Conservation (phyloP, 371 early-diverging fungal species). For the Mortierella sp. region DNA sequence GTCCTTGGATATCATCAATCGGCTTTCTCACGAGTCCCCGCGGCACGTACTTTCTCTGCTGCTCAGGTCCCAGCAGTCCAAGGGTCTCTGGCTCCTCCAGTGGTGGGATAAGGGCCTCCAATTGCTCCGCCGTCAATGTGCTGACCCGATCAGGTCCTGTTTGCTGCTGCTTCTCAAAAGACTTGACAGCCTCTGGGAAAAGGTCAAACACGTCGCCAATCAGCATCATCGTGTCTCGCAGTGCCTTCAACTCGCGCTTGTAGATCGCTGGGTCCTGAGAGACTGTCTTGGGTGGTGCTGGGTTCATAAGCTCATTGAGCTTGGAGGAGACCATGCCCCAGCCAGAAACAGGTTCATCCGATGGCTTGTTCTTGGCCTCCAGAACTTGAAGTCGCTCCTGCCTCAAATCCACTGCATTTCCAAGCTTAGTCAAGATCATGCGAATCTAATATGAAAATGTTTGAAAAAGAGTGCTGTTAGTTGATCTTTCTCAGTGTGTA, state of each 20-base stretch:
- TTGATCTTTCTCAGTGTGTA: not conserved
- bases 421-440: conserved; percentile 51
- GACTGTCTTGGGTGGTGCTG: conserved; percentile 26
- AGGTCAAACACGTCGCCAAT: conserved; percentile 57
- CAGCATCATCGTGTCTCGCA: conserved; percentile 44
- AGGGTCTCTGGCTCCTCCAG: conserved; percentile 37
- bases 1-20: conserved; percentile 29
- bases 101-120: conserved; percentile 39
- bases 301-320: conserved; percentile 20
- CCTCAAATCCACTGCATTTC: conserved; percentile 47
- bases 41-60: conserved; percentile 38
- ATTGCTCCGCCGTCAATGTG: conserved; percentile 39
- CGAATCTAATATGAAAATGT: conserved; percentile 20
- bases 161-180: conserved; percentile 55
- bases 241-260: conserved; percentile 29
- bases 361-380: conserved; percentile 37
- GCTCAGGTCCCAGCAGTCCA: conserved; percentile 31
- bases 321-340: conserved; percentile 22
- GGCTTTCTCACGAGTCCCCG: conserved; percentile 33
- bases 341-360: conserved; percentile 14
- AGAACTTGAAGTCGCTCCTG: conserved; percentile 33
- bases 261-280: conserved; percentile 30
- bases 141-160: conserved; percentile 27
- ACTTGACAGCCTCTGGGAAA: conserved; percentile 31
- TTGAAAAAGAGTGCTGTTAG: not conserved